These are phyloP conservation scores for Rhododendron kiyosumense DNA, from an alignment of 148 eudicot species.

Conservation along the genomic window DNA sequence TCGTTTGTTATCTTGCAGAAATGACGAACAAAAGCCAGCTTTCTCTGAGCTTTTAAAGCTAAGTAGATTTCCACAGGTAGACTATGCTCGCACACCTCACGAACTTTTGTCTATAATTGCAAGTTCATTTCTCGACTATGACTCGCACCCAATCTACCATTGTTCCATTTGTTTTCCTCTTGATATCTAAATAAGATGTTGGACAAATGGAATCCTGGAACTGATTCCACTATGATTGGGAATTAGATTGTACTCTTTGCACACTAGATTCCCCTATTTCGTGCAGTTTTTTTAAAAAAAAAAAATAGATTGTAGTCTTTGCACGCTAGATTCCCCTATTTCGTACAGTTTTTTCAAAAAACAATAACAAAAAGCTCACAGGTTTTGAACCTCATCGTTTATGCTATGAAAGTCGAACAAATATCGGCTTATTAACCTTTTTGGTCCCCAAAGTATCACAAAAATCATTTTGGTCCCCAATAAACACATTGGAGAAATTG, in stretches of 20 bases:
- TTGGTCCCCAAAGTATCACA: too few species aligned
- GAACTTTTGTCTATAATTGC: neutral
- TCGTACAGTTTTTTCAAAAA: too few species aligned
- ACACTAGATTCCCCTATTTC: neutral
- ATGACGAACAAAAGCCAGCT: constrained; percentile 42
- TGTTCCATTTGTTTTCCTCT: neutral
- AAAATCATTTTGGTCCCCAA: too few species aligned
- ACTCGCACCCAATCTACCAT: neutral
- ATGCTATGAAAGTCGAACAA: neutral
- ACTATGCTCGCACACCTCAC: neutral
- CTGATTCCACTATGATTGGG: neutral
- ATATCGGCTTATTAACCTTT: too few species aligned
- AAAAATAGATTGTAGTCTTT: neutral
- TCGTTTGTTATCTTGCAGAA: constrained; percentile 32
- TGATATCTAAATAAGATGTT: neutral
- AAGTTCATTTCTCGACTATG: neutral
- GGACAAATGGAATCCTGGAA: neutral
- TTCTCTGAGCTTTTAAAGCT: constrained; percentile 64
- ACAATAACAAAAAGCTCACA: neutral
- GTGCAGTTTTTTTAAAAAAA: too few species aligned
- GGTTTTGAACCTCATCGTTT: neutral
- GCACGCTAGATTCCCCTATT: neutral
- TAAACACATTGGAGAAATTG: too few species aligned
- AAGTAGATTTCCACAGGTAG: constrained; percentile 80
- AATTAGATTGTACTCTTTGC: neutral